These are phyloP conservation scores for Inosperma sp. DNA, from an alignment of 768 basidiomycete genomes.

Conservation along the genomic window DNA sequence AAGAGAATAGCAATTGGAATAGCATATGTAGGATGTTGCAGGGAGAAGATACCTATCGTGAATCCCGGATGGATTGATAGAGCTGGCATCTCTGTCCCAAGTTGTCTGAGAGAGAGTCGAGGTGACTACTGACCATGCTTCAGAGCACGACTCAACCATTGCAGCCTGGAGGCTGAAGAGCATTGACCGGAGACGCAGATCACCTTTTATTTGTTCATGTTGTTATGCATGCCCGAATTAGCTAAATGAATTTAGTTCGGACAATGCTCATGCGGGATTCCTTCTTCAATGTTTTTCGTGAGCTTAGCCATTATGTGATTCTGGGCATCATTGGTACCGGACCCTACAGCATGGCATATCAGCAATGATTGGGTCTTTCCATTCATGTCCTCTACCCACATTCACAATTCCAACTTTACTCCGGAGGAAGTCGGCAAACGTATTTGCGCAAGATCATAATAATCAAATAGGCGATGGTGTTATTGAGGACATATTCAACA, in stretches of 20 bases:
- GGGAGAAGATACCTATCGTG: no score
- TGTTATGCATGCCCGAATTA: no score
- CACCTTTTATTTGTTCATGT: no score
- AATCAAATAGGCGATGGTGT: background rate
- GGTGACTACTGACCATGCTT: no score
- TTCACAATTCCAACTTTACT: constrained; percentile 4
- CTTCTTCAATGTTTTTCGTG: constrained; percentile 1
- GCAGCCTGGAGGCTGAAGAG: no score
- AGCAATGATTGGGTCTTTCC: background rate
- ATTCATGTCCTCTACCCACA: background rate
- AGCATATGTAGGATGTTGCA: no score
- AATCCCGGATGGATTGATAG: no score
- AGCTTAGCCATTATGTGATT: background rate
- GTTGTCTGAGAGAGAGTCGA: no score
- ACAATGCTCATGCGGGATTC: background rate
- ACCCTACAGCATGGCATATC: background rate
- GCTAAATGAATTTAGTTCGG: background rate
- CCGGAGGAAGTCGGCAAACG: background rate
- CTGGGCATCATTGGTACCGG: background rate
- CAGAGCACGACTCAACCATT: no score
- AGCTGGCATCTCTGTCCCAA: no score
- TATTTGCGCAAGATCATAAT: background rate
- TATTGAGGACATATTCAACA: constrained; percentile 1
- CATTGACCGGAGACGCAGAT: no score
- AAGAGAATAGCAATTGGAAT: no score